These are phyloP conservation scores for Rhodosporidiobolus odoratus DNA, from an alignment of 768 basidiomycete species.

Conservation along the genomic window DNA sequence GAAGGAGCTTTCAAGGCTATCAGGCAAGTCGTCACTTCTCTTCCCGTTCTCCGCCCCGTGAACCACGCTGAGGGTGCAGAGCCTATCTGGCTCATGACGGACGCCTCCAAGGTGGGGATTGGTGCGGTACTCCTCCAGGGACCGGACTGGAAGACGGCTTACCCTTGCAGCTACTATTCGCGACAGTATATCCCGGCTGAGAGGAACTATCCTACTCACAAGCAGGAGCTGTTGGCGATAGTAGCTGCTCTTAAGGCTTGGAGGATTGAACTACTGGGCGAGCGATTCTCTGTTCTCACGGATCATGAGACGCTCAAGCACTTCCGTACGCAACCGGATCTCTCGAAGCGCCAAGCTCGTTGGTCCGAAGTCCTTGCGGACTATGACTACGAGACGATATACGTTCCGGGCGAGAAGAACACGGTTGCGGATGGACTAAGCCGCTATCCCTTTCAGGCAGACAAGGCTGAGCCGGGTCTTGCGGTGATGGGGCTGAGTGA, in stretches of 20 bases:
- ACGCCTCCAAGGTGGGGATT: constrained; percentile 6
- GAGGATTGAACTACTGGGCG: not conserved
- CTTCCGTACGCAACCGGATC: constrained; percentile 6
- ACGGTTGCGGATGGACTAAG: not conserved
- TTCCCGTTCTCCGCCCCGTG: not conserved
- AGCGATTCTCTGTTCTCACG: not conserved
- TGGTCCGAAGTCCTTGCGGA: constrained; percentile 19
- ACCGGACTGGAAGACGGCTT: constrained; percentile 9
- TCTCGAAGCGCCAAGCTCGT: constrained; percentile 21
- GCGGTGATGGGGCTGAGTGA: not conserved
- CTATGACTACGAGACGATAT: not conserved
- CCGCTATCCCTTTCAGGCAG: not conserved
- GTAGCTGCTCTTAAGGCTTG: constrained; percentile 8
- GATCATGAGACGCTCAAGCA: constrained; percentile 16
- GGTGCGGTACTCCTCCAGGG: constrained; percentile 15
- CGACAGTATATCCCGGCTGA: constrained; percentile 18
- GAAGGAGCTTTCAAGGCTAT: not conserved
- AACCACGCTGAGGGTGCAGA: not conserved
- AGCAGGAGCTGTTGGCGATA: constrained; percentile 22
- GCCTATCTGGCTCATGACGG: constrained; percentile 19
- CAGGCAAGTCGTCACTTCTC: not conserved
- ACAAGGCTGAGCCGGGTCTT: not conserved
- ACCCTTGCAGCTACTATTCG: constrained; percentile 5
- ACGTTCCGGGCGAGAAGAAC: constrained; percentile 12
- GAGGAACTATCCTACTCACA: constrained; percentile 15